Evolutionary conservation across 2,329 filamentous ascomycete genomes (phyloP).

Genomic region (Didymella exigua): DNA sequence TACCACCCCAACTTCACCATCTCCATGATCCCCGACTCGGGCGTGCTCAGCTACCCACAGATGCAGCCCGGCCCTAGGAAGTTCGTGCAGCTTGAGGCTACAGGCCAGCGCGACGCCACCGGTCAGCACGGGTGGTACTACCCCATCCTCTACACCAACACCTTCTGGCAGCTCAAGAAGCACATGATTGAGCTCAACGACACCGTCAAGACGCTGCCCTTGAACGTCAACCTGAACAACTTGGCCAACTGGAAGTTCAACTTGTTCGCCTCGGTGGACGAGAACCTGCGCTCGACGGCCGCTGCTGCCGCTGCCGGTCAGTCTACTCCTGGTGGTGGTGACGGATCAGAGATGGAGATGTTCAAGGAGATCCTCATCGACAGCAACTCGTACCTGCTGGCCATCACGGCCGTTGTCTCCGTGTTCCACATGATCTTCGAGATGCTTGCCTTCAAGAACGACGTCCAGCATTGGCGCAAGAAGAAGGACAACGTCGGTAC

Average conservation of each 20-base stretch:
- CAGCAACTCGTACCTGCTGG: constrained; percentile 89
- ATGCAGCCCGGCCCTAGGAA: constrained; percentile 77
- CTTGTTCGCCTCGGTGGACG: constrained; percentile 81
- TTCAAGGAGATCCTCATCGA: constrained; percentile 95
- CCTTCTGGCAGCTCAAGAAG: constrained; percentile 91
- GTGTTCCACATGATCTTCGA: constrained; percentile 95
- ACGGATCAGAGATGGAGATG: constrained; percentile 94
- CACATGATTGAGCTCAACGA: constrained; percentile 94
- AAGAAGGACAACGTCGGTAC: constrained; percentile 99
- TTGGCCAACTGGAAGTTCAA: constrained; percentile 88
- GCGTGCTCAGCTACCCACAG: constrained; percentile 68
- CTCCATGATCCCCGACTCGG: constrained; percentile 81
- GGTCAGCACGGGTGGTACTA: constrained; percentile 94
- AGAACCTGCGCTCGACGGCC: constrained; percentile 82
- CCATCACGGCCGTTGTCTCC: constrained; percentile 81
- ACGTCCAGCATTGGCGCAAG: constrained; percentile 97
- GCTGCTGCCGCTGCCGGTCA: constrained; percentile 75
- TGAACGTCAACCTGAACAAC: constrained; percentile 84
- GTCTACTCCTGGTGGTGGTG: constrained; percentile 75
- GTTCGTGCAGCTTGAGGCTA: constrained; percentile 79
- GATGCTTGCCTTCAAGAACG: constrained; percentile 93
- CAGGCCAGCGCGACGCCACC: constrained; percentile 78
- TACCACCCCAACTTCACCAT: constrained; percentile 96
- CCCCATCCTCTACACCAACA: constrained; percentile 89
- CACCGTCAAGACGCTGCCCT: constrained; percentile 79